Percentiles rank a stretch among this genome's conserved stretches.
Evolutionary conservation across 2,329 filamentous ascomycete genomes (phyloP).

Genomic region (Neocucurbitaria cava): DNA sequence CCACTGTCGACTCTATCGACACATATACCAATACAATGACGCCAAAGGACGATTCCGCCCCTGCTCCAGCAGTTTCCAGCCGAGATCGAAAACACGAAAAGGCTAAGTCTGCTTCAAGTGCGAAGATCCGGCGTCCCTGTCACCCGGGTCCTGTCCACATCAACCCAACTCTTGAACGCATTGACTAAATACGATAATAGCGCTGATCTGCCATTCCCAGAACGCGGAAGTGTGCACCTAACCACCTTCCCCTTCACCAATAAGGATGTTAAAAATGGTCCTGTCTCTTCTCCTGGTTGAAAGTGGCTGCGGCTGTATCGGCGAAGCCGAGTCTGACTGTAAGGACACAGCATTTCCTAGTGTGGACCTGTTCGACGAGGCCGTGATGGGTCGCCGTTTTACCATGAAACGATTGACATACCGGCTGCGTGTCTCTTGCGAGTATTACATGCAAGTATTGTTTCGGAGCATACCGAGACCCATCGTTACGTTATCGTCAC

Average conservation of each 20-base stretch:
- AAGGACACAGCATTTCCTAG: slow-evolving; percentile 1
- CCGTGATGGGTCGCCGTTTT: slow-evolving; percentile 14
- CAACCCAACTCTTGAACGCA: slow-evolving; percentile 20
- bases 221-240: slow-evolving; percentile 24
- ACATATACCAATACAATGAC: slow-evolving; percentile 8
- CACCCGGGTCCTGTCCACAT: too few relatives aligned
- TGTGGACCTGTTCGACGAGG: slow-evolving; percentile 5
- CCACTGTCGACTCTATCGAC: slow-evolving; percentile 16
- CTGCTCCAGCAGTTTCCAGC: slow-evolving; percentile 3
- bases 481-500: slow-evolving; percentile 26
- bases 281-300: slow-evolving; percentile 26
- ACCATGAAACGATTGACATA: slow-evolving; percentile 13
- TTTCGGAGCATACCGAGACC: slow-evolving; percentile 21
- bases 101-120: slow-evolving; percentile 11
- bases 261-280: slow-evolving; percentile 32
- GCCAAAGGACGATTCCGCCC: not conserved
- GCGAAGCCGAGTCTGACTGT: slow-evolving; percentile 3
- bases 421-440: slow-evolving; percentile 27
- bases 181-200: slow-evolving; percentile 26
- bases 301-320: not conserved
- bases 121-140: too few relatives aligned
- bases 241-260: slow-evolving; percentile 34
- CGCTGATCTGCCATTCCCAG: slow-evolving; percentile 23
- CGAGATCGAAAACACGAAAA: slow-evolving; percentile 15
- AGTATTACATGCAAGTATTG: slow-evolving; percentile 22